These are phyloP conservation scores for Euphorbia lathyris DNA, from an alignment of 345 rosid genomes.

Conservation along the genomic window DNA sequence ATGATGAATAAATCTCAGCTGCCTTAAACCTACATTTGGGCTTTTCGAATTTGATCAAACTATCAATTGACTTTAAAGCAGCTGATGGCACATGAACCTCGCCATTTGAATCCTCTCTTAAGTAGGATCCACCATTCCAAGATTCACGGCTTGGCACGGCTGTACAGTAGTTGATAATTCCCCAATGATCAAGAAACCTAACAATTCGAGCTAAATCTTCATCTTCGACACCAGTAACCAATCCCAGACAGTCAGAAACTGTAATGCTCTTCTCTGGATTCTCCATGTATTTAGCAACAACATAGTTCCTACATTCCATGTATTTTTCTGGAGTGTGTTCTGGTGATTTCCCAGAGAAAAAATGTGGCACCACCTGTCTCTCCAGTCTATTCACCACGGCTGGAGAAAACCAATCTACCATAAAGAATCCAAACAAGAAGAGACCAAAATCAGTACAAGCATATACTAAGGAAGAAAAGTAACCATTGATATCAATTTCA, in stretches of 20 bases:
- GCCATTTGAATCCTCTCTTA: constrained; percentile 81
- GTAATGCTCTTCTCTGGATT: constrained; percentile 71
- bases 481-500: not conserved
- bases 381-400: constrained; percentile 78
- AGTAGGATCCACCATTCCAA: constrained; percentile 54
- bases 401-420: constrained; percentile 93
- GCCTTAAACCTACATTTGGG: constrained; percentile 85
- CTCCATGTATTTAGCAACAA: constrained; percentile 81
- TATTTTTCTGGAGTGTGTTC: constrained; percentile 77
- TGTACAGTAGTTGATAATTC: constrained; percentile 90
- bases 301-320: constrained; percentile 80
- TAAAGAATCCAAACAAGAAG: constrained; percentile 15
- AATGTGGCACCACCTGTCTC: constrained; percentile 96
- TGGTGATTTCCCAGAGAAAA: constrained; percentile 85
- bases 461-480: not conserved
- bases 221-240: constrained; percentile 47
- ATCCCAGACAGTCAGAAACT: constrained; percentile 67
- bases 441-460: constrained; percentile 18
- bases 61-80: constrained; percentile 91
- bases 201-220: constrained; percentile 80
- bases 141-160: constrained; percentile 44
- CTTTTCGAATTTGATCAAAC: constrained; percentile 96
- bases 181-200: constrained; percentile 98
- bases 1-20: constrained; percentile 57
- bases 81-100: constrained; percentile 92